Evolutionary conservation across 352 stramenopile genomes (phyloP), one percentile per base, ranked within the genome.

Genomic region (Aphanomyces cochlioides): DNA sequence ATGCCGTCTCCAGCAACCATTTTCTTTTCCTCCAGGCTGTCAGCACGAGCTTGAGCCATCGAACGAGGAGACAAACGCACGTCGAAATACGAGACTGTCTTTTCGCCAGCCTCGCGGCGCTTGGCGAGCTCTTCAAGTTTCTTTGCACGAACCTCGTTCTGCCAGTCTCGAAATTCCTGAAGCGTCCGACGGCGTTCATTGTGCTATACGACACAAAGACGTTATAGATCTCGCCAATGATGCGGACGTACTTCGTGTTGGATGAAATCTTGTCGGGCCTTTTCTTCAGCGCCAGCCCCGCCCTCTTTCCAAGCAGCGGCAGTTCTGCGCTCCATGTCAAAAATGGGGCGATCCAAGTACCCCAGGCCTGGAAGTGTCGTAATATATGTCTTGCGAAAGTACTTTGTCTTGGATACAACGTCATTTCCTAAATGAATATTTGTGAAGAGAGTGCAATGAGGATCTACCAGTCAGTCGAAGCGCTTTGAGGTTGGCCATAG

Each of bases 321-420:
- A 7, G 78, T 79, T 0, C 79, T 73, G 28, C 92, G 83, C 67
- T 99, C 96, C 17, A 92, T 79, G 1, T 95, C 91, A 70, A 98
- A 98, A 47, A 99, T 88, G 1, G 96, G 95, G 19, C 95, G 84
- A 72, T 98, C 96, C n/a, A 99, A 80, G 70, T 97, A 97, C 36
- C 82, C 82, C 40, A 99, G 70, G 8, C 82, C 72, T 40, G 78
- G 79, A 58, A 97, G 87, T n/a, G 81, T 77, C 47, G 86, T 84
- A 47, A 99, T 87, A 58, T 97, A 86, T 17, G 85, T 87, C 75
- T 98, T 98, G 57, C 95, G 90, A 73, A 98, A 99, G 68, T 95
- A 88, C 68, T 85, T 89, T 34, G 95, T 97, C 72, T 79, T 84
- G 64, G 89, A 96, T 15, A 98, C 88, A 50, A 97, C 78, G 0